phyloP scores from a whole-genome alignment of 2,329 filamentous ascomycete species.

The Dactylellina haptotyla region DNA sequence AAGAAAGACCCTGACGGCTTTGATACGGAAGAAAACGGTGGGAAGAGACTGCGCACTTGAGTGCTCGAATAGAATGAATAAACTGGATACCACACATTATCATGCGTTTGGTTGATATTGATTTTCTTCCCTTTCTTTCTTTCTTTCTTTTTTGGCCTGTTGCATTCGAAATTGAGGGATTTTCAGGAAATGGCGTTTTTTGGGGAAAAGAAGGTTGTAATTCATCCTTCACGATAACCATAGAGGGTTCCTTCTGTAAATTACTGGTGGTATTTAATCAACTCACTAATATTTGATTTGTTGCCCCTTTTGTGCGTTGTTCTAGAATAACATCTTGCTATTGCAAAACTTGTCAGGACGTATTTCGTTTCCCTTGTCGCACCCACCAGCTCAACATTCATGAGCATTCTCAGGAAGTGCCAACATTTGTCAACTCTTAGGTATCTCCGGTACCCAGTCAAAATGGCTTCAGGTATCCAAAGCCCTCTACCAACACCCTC shows the following conservation, averaged over 20 bases:
- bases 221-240: too few relatives aligned
- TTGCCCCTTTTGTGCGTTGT: too few relatives aligned
- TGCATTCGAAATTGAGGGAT: not conserved
- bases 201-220: too few relatives aligned
- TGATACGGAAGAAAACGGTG: conserved; percentile 20
- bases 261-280: too few relatives aligned
- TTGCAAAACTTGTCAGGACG: too few relatives aligned
- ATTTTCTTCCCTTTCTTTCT: not conserved
- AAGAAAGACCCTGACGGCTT: conserved; percentile 28
- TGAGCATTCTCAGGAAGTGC: conserved; percentile 1
- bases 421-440: not conserved
- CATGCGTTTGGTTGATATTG: too few relatives aligned
- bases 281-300: too few relatives aligned
- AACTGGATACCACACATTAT: not conserved
- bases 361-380: too few relatives aligned
- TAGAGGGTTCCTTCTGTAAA: too few relatives aligned
- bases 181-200: conserved; percentile 10
- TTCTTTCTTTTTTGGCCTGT: not conserved
- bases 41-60: conserved; percentile 39
- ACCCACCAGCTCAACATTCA: not conserved
- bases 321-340: too few relatives aligned
- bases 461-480: conserved; percentile 36
- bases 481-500: too few relatives aligned
- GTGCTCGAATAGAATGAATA: not conserved
- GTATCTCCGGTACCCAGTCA: not conserved